phyloP scores from a whole-genome alignment of 163 green algal species.

The Scenedesmus sp. region DNA sequence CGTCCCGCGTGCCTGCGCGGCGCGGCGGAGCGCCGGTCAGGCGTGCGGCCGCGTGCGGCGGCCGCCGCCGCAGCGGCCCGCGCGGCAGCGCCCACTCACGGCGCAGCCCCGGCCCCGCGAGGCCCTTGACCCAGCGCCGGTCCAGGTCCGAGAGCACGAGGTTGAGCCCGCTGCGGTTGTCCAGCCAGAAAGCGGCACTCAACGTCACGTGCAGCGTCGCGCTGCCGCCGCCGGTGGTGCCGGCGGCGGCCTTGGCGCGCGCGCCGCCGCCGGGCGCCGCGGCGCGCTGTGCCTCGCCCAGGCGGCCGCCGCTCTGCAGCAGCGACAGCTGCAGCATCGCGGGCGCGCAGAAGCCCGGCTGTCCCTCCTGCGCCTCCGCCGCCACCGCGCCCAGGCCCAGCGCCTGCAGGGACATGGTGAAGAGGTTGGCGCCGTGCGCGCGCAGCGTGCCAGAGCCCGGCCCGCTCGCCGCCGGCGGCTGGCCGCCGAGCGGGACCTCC shows the following conservation, averaged over 20 bases:
- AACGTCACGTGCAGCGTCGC: constrained; percentile 59
- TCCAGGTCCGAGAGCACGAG: constrained; percentile 78
- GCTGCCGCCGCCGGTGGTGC: constrained; percentile 1
- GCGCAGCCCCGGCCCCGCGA: constrained; percentile 15
- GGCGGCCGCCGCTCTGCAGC: constrained; percentile 3
- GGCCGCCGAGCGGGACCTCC: too few species aligned
- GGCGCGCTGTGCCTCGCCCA: background rate
- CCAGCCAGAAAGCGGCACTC: constrained; percentile 81
- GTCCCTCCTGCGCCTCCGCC: constrained; percentile 40
- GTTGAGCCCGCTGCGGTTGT: constrained; percentile 87
- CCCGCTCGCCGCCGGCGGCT: background rate
- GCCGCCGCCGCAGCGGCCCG: too few species aligned
- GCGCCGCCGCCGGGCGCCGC: background rate
- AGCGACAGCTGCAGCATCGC: constrained; percentile 17
- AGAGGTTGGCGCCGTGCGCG: constrained; percentile 1
- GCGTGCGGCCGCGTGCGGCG: background rate
- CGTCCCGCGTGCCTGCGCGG: constrained; percentile 10
- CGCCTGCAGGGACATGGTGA: constrained; percentile 29
- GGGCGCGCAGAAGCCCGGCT: constrained; percentile 43
- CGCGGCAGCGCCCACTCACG: too few species aligned
- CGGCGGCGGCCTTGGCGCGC: background rate
- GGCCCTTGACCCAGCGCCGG: constrained; percentile 6
- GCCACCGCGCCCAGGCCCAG: constrained; percentile 26
- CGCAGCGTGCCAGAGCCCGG: background rate
- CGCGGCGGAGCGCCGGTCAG: background rate